Base-by-base conservation (phyloP, 352 stramenopile genomes). In the Phytophthora ohioensis region DNA sequence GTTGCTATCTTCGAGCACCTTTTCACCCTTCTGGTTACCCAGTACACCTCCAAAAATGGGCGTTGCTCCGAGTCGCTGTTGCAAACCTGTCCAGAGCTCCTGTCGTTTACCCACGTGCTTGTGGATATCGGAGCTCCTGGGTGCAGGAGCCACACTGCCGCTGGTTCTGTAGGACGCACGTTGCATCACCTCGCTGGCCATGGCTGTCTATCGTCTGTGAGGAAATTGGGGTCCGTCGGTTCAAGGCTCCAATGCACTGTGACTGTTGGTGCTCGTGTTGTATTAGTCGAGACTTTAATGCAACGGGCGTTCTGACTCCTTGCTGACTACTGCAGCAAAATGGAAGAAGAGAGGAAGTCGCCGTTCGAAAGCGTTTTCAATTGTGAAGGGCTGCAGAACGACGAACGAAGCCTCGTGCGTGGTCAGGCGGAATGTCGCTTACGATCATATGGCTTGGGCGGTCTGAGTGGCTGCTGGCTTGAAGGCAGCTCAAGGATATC, bases 81-180 rank as follows among this genome's bases (percentile, higher is more conserved):
- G 68, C 27, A 77, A 30, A 43, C 64, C 69, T 10, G 60, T 41
- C 73, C 73, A 80, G 4, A 80, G 58, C 30, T 80, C 73, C 46
- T 74, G 67, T 17, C 57, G 64, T 42, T 75, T 80, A 13, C 59
- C 49, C 55, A 66, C 46, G 41, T 61, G 68, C 56, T 64, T 66
- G 38, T 66, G 46, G 30, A 69, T 59, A 21, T 74, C 57, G 27
- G 60, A 57, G 49, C 57, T 67, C 30, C 45, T 64, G 8, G 27
- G 21, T 42, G 30, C 35, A 12, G 36, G 55, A 9, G 49, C 62
- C 38, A 39, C 63, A 32, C 17, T 64, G 9, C 15, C 39, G 32
- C 48, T 68, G 7, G 10, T 12, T 56, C 38, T 41, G 31, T 47
- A 72, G 8, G 67, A 61, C 11, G 27, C 17, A 11, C 61, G 61